Conservation (phyloP, 768 basidiomycete species). For the Hebeloma cylindrosporum region DNA sequence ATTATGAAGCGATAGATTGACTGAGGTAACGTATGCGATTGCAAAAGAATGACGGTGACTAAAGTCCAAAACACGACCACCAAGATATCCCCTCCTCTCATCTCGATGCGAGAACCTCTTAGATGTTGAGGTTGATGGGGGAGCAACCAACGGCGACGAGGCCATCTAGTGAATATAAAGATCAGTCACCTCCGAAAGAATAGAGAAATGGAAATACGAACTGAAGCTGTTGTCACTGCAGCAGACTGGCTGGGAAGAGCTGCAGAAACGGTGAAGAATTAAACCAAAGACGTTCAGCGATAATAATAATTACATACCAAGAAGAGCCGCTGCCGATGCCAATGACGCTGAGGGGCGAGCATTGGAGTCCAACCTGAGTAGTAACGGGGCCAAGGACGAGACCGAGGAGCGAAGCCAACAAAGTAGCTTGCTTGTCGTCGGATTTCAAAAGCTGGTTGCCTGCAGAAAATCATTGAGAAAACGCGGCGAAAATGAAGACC, state of each 20-base stretch:
- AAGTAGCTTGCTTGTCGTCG: neutral
- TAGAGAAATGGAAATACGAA: constrained; percentile 11
- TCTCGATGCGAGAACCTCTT: no score
- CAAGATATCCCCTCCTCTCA: no score
- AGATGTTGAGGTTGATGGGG: constrained; percentile 21
- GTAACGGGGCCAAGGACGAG: constrained; percentile 18
- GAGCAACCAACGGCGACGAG: constrained; percentile 22
- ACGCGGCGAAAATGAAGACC: neutral
- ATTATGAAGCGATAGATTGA: no score
- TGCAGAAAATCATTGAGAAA: neutral
- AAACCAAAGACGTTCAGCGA: neutral
- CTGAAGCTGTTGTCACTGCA: constrained; percentile 29
- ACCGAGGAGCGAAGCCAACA: constrained; percentile 18
- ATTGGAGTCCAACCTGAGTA: constrained; percentile 21
- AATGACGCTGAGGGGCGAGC: constrained; percentile 23
- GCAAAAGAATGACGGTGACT: no score
- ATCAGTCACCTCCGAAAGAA: neutral
- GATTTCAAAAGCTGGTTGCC: constrained; percentile 14
- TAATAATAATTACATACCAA: constrained; percentile 14
- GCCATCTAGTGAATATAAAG: constrained; percentile 15
- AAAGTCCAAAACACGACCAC: no score
- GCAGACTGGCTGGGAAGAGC: constrained; percentile 26
- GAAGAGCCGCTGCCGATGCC: constrained; percentile 14
- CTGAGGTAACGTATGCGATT: no score
- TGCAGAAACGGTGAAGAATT: constrained; percentile 1